Conservation (phyloP, 2,329 filamentous ascomycete genomes). For the Erysiphe neolycopersici region DNA sequence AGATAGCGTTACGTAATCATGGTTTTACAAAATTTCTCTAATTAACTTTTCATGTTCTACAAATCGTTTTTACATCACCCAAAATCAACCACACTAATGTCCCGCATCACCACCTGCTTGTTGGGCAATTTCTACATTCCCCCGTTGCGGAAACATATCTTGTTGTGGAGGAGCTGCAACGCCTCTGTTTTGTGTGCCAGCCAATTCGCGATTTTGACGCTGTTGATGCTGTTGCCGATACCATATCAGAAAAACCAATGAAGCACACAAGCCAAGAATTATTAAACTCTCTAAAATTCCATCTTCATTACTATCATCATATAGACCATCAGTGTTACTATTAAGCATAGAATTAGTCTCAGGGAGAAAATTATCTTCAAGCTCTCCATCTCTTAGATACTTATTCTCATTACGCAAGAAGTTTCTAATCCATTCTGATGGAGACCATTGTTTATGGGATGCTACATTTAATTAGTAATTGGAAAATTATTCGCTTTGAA, state of each 20-base stretch:
- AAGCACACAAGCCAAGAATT: slow-evolving; percentile 51
- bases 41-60: not conserved
- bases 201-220: slow-evolving; percentile 19
- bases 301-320: slow-evolving; percentile 43
- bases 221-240: slow-evolving; percentile 49
- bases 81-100: slow-evolving; percentile 15
- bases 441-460: slow-evolving; percentile 43
- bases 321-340: slow-evolving; percentile 25
- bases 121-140: slow-evolving; percentile 38
- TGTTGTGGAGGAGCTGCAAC: slow-evolving; percentile 6
- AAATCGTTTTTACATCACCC: not conserved
- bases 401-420: slow-evolving; percentile 43
- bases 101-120: slow-evolving; percentile 40
- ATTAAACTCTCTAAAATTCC: slow-evolving; percentile 63
- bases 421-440: slow-evolving; percentile 65
- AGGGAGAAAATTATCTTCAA: slow-evolving; percentile 14
- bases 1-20: not conserved
- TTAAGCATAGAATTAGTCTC: slow-evolving; percentile 29
- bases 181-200: slow-evolving; percentile 12
- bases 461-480: slow-evolving; percentile 18
- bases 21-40: not conserved
- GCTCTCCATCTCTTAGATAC: slow-evolving; percentile 32
- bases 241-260: slow-evolving; percentile 53
- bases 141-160: slow-evolving; percentile 36
- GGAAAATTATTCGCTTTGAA: not conserved